Conservation (phyloP, 2,329 filamentous ascomycete genomes). For the Aschersonia sp. region DNA sequence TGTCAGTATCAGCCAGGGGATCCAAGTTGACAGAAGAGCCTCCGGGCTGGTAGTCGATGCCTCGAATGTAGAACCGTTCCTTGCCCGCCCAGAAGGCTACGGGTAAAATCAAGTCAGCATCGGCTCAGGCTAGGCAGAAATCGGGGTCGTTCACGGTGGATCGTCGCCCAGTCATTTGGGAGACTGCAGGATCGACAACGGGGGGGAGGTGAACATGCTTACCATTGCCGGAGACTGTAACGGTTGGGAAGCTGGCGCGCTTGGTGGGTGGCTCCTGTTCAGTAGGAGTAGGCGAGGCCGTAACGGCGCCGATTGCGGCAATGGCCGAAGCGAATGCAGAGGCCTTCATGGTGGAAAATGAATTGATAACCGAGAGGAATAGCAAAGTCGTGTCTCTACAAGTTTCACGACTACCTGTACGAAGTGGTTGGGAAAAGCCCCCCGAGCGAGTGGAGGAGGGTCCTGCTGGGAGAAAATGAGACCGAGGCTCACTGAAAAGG, state of each 20-base stretch:
- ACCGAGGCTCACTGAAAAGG: background rate
- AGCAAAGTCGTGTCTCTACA: slow-evolving; percentile 2
- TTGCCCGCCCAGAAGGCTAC: slow-evolving; percentile 40
- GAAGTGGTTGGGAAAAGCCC: slow-evolving; percentile 1
- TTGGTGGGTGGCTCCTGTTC: slow-evolving; percentile 32
- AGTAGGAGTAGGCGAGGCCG: slow-evolving; percentile 35
- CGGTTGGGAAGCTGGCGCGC: slow-evolving; percentile 31
- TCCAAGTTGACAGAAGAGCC: slow-evolving; percentile 44
- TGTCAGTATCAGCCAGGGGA: slow-evolving; percentile 55
- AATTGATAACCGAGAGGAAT: slow-evolving; percentile 7
- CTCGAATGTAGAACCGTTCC: slow-evolving; percentile 43
- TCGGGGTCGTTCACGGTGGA: background rate
- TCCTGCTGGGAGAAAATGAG: background rate
- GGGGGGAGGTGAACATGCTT: slow-evolving; percentile 7
- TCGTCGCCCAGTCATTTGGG: background rate
- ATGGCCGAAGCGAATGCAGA: slow-evolving; percentile 31
- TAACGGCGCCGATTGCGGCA: slow-evolving; percentile 27
- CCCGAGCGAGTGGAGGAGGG: slow-evolving; percentile 7
- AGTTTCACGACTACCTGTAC: background rate
- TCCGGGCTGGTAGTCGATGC: slow-evolving; percentile 49
- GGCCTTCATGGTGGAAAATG: slow-evolving; percentile 29
- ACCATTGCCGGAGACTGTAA: slow-evolving; percentile 44
- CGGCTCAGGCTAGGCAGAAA: background rate
- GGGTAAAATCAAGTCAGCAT: slow-evolving; percentile 1
- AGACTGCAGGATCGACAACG: background rate